These are phyloP conservation scores for Halenospora varia DNA, from an alignment of 495 filamentous ascomycete species.

Conservation along the genomic window DNA sequence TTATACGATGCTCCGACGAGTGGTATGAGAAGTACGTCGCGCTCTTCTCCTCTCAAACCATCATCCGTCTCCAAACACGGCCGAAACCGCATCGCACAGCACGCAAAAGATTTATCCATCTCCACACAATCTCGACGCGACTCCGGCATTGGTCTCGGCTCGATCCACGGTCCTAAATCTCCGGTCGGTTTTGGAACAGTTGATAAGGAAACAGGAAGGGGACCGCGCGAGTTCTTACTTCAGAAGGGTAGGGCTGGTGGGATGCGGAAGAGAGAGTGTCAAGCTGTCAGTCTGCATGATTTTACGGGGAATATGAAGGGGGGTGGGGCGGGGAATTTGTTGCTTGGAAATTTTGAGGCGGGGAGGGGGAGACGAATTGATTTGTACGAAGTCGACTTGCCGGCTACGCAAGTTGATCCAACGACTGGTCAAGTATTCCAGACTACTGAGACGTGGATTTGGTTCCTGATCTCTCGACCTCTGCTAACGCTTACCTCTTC, in stretches of 20 bases:
- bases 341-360: constrained; percentile 9
- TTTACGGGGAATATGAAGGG: constrained; percentile 16
- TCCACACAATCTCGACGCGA: neutral
- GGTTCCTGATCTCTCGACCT: constrained; percentile 18
- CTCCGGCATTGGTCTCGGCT: neutral
- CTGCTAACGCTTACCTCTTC: too few relatives aligned
- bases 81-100: neutral
- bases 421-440: neutral
- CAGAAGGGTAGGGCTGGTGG: constrained; percentile 9
- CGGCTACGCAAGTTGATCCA: neutral
- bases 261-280: constrained; percentile 12
- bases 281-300: constrained; percentile 18
- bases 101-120: neutral
- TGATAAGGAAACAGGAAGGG: constrained; percentile 16
- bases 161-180: neutral
- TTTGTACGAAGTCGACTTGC: constrained; percentile 21
- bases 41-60: neutral
- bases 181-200: neutral
- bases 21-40: neutral
- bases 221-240: constrained; percentile 17
- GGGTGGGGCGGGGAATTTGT: constrained; percentile 1
- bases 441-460: constrained; percentile 13
- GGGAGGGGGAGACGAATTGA: constrained; percentile 7
- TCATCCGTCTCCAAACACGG: neutral
- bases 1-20: neutral